Evolutionary conservation across 2,329 filamentous ascomycete genomes (phyloP).

Genomic region (Neonectria magnoliae): DNA sequence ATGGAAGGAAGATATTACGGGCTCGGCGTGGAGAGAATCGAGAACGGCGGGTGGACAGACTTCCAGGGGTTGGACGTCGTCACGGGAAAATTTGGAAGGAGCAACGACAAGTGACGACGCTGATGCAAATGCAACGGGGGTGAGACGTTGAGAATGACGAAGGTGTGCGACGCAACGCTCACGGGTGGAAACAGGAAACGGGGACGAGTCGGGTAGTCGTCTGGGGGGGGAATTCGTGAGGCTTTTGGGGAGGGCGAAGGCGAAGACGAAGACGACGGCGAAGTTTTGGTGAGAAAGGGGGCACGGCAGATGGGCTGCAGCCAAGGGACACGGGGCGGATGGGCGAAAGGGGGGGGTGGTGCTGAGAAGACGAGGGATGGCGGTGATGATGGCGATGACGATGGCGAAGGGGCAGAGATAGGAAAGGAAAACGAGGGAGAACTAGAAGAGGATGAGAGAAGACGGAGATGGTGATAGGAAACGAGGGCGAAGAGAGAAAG

Average conservation of each 20-base stretch:
- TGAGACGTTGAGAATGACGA: slow-evolving; percentile 40
- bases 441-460: slow-evolving; percentile 41
- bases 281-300: slow-evolving; percentile 46
- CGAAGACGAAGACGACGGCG: slow-evolving; percentile 17
- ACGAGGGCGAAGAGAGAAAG: slow-evolving; percentile 31
- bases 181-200: slow-evolving; percentile 36
- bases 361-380: slow-evolving; percentile 36
- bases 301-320: slow-evolving; percentile 40
- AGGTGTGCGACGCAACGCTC: slow-evolving; percentile 44
- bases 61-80: slow-evolving; percentile 40
- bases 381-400: slow-evolving; percentile 45
- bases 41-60: slow-evolving; percentile 36
- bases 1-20: slow-evolving; percentile 42
- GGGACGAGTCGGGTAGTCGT: slow-evolving; percentile 32
- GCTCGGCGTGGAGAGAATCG: slow-evolving; percentile 35
- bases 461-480: slow-evolving; percentile 42
- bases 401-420: slow-evolving; percentile 35
- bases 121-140: slow-evolving; percentile 42
- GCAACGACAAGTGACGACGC: slow-evolving; percentile 37
- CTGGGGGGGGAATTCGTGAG: slow-evolving; percentile 29
- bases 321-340: slow-evolving; percentile 34
- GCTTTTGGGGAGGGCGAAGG: slow-evolving; percentile 36
- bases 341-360: slow-evolving; percentile 31
- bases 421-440: slow-evolving; percentile 41
- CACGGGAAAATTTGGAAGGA: slow-evolving; percentile 40